Conservation (phyloP, 257 asterid species). For the Nyctanthes arbortristis region DNA sequence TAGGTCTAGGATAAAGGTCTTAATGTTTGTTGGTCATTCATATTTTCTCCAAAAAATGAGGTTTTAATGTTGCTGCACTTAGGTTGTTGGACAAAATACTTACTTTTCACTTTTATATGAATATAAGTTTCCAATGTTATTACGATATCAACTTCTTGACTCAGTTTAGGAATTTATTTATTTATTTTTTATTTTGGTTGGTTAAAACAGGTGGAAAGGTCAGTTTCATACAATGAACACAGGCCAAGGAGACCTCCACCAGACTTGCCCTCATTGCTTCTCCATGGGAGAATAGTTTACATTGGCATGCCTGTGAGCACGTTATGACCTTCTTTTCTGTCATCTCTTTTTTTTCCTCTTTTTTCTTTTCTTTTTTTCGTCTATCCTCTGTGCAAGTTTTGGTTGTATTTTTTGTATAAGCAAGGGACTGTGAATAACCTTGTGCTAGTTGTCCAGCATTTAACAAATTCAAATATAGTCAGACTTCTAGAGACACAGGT, state of each 20-base stretch:
- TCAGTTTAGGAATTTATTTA: too few relatives aligned
- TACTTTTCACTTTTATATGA: background rate
- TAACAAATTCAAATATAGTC: background rate
- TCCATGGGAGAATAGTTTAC: slow-evolving; percentile 78
- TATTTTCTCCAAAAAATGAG: background rate
- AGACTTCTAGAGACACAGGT: background rate
- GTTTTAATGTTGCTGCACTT: background rate
- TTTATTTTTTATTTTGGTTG: slow-evolving; percentile 28
- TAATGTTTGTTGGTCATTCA: background rate
- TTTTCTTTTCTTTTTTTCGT: background rate
- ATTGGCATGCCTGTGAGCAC: slow-evolving; percentile 97
- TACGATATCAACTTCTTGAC: background rate
- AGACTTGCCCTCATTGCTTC: slow-evolving; percentile 80
- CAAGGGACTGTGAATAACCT: background rate
- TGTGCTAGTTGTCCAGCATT: background rate
- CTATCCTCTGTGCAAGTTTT: too few relatives aligned
- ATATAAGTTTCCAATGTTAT: background rate
- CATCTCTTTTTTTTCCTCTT: background rate
- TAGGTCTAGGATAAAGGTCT: background rate
- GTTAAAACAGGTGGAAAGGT: slow-evolving; percentile 71
- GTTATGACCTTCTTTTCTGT: slow-evolving; percentile 1
- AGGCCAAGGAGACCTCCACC: slow-evolving; percentile 84
- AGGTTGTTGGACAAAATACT: background rate
- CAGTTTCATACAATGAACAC: slow-evolving; percentile 71
- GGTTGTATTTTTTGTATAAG: background rate